Evolutionary conservation across 73 alveolate species (phyloP).

Genomic region (Paramecium pentaurelia): DNA sequence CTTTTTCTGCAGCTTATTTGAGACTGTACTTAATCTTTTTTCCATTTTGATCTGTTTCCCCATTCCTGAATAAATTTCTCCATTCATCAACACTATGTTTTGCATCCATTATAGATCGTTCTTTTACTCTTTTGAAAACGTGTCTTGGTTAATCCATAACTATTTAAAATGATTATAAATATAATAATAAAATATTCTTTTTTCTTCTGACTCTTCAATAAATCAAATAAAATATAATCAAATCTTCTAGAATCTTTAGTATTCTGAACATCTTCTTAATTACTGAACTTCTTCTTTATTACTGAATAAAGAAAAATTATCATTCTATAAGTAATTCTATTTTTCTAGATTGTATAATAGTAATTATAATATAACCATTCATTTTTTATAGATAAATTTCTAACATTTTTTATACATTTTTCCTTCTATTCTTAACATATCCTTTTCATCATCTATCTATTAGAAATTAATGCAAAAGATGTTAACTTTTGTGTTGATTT

Average conservation of each 20-base stretch:
- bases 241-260: too few relatives aligned
- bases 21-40: neutral
- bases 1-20: conserved; percentile 27
- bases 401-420: too few relatives aligned
- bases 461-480: neutral
- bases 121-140: conserved; percentile 17
- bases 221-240: neutral
- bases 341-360: too few relatives aligned
- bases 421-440: neutral
- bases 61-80: neutral
- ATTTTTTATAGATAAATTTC: too few relatives aligned
- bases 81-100: neutral
- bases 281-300: too few relatives aligned
- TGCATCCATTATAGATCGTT: conserved; percentile 29
- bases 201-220: neutral
- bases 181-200: neutral
- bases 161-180: neutral
- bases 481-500: too few relatives aligned
- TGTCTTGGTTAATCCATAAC: neutral
- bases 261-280: too few relatives aligned
- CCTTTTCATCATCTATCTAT: neutral
- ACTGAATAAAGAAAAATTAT: too few relatives aligned
- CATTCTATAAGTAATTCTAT: too few relatives aligned
- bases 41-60: neutral
- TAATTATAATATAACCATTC: too few relatives aligned